Base-by-base conservation (phyloP, 75 land plant genomes). In the Adiantum capillusveneris region DNA sequence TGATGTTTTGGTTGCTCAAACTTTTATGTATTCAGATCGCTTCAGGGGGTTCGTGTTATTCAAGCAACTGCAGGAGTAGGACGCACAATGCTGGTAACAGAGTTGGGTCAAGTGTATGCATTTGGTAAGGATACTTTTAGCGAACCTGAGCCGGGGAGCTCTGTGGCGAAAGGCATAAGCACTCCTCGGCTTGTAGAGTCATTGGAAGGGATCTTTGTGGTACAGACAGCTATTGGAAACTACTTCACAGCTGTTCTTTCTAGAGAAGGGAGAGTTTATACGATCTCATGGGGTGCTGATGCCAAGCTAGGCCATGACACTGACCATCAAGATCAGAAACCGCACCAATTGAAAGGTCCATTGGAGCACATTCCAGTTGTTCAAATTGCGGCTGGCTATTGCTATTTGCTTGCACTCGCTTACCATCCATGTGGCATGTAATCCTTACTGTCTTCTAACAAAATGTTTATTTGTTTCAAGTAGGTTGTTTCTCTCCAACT, bases 311-410 rank as follows among this genome's bases (percentile, higher is more conserved):
- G 93, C 19, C 93, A 88, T 43, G 85, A 79, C 27, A 88, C 89
- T 13, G 93, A 88, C 6, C 65, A 73, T 20, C 77, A 60, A 52
- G 85, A 85, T 56, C 22, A 71, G 31, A 76, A 79, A 46, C 93
- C 93, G 13, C 76, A 69, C 58, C 75, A 73, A 58, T 44, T 88
- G 46, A 53, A 54, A 57, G 93, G 89, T n/a, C 67, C 80, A 44
- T 68, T 88, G 30, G 85, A 88, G 71, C 69, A 88, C 58, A 62
- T 78, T 19, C 89, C 93, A 18, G 93, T 88, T 2, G 93, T 88
- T 30, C 93, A 88, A 65, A 88, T 88, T 77, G 89, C 93, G 37
- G 93, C 93, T n/a, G 93, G 93, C 27, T 85, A 85, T 60, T 88
- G 93, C 63, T 88, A 85, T 50, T 72, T 88, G 51, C 85, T 88